phyloP scores from a whole-genome alignment of 495 filamentous ascomycete genomes.

The Aspergillus cavernicola region DNA sequence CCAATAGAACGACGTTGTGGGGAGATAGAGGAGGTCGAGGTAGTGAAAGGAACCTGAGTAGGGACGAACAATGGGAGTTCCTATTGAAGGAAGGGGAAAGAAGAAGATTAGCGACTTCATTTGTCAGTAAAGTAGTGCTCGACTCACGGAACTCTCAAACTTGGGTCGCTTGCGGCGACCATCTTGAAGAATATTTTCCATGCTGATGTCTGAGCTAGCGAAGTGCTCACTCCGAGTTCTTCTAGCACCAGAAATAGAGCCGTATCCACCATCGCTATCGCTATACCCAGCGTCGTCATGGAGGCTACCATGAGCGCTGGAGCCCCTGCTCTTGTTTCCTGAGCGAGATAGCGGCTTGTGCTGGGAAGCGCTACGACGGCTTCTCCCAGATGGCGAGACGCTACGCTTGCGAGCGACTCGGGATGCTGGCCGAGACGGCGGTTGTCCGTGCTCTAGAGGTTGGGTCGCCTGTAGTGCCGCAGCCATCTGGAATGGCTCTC shows the following conservation, averaged over 20 bases:
- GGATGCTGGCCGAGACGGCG: conserved; percentile 62
- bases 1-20: conserved; percentile 73
- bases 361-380: conserved; percentile 74
- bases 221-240: conserved; percentile 73
- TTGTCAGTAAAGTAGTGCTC: neutral
- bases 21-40: conserved; percentile 88
- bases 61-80: conserved; percentile 94
- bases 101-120: conserved; percentile 6
- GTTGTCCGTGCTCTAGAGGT: conserved; percentile 49
- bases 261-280: conserved; percentile 74
- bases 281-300: conserved; percentile 72
- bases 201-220: conserved; percentile 92
- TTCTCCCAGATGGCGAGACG: conserved; percentile 74
- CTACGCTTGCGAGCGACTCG: conserved; percentile 71
- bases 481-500: conserved; percentile 56
- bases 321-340: conserved; percentile 62
- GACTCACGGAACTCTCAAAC: conserved; percentile 93
- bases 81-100: conserved; percentile 43
- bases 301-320: conserved; percentile 62
- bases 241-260: conserved; percentile 64
- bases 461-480: conserved; percentile 47
- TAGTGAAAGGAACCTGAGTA: conserved; percentile 82
- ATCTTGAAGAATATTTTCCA: conserved; percentile 97
- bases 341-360: conserved; percentile 67
- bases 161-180: conserved; percentile 92